Evolutionary conservation across 441 rosid genomes (phyloP).

Genomic region (Melastoma candidum): DNA sequence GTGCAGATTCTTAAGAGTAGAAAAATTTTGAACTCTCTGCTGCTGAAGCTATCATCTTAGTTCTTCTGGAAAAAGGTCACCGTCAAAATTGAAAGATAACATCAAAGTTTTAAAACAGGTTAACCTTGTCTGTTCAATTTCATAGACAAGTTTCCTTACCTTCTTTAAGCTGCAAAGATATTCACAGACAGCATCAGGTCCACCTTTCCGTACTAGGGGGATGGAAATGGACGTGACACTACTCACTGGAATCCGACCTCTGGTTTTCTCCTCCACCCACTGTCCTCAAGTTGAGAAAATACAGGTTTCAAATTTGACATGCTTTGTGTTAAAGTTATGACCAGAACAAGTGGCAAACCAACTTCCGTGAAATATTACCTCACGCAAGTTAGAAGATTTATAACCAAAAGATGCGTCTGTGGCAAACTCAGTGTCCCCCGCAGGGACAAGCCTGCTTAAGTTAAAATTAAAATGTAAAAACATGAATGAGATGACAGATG

Average conservation of each 20-base stretch:
- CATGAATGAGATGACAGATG: constrained; percentile 6
- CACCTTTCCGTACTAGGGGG: constrained; percentile 77
- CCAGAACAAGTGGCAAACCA: not conserved
- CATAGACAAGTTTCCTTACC: constrained; percentile 28
- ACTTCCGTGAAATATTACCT: constrained; percentile 33
- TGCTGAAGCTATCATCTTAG: too few species aligned
- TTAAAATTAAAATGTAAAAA: constrained; percentile 7
- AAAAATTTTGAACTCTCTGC: too few species aligned
- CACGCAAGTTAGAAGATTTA: constrained; percentile 79
- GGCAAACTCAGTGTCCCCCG: constrained; percentile 96
- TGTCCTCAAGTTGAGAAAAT: constrained; percentile 21
- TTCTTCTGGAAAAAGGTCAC: too few species aligned
- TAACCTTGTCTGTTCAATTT: not conserved
- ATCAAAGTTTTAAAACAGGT: not conserved
- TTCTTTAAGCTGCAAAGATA: constrained; percentile 63
- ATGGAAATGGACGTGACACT: constrained; percentile 71
- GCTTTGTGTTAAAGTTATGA: constrained; percentile 1
- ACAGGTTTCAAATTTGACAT: constrained; percentile 11
- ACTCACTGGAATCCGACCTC: constrained; percentile 53
- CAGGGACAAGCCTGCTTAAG: constrained; percentile 67
- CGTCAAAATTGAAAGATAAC: not conserved
- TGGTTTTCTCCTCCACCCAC: constrained; percentile 98
- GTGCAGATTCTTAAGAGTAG: too few species aligned
- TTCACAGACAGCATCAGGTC: constrained; percentile 86
- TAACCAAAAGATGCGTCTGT: constrained; percentile 91